phyloP scores from a whole-genome alignment of 140 eudicot genomes.

The Oenanthe javanica region DNA sequence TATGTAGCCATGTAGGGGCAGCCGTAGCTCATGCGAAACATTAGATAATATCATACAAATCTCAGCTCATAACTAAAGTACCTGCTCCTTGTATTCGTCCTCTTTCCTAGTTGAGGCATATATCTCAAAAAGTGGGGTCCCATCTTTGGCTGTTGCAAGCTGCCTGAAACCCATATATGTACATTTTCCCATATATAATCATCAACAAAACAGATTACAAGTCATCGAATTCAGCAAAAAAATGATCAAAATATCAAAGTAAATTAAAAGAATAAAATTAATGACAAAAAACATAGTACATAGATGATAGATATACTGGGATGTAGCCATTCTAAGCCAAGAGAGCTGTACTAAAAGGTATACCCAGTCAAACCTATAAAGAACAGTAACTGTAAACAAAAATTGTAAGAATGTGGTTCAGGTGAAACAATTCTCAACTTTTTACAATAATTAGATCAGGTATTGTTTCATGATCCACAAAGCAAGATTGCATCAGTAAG shows the following conservation, averaged over 20 bases:
- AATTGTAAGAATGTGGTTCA: background rate
- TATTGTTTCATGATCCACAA: background rate
- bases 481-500: background rate
- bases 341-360: background rate
- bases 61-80: slow-evolving; percentile 18
- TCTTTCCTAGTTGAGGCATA: slow-evolving; percentile 48
- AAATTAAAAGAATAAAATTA: background rate
- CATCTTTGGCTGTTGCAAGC: slow-evolving; percentile 73
- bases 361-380: background rate
- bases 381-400: background rate
- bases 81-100: slow-evolving; percentile 85
- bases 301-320: too few species aligned
- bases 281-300: background rate
- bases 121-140: slow-evolving; percentile 76
- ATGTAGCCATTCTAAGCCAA: background rate
- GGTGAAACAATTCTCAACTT: background rate
- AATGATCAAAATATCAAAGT: background rate
- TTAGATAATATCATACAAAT: background rate
- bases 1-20: background rate
- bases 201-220: background rate
- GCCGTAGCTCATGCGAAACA: background rate
- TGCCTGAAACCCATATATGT: slow-evolving; percentile 47
- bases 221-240: background rate
- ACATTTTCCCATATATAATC: slow-evolving; percentile 8
- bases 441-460: background rate